Evolutionary conservation across 140 eudicot genomes (phyloP).

Genomic region (Senecio squalidus): DNA sequence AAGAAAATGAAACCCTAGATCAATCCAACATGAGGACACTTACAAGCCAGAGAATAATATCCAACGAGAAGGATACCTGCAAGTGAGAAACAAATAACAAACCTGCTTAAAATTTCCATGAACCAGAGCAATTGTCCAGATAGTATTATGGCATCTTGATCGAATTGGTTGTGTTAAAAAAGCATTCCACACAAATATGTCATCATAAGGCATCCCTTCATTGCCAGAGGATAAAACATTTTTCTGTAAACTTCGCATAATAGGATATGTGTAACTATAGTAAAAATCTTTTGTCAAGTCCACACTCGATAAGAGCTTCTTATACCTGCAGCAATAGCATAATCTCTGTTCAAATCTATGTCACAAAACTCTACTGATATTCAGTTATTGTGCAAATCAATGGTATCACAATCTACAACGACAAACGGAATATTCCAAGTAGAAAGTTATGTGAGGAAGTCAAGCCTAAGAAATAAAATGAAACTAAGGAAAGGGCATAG

Average conservation of each 20-base stretch:
- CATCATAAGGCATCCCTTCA: slow-evolving; percentile 79
- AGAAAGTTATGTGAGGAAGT: neutral
- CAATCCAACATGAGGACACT: no score
- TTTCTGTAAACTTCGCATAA: slow-evolving; percentile 87
- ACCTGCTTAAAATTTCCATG: slow-evolving; percentile 98
- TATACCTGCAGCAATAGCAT: slow-evolving; percentile 66
- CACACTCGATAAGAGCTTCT: slow-evolving; percentile 86
- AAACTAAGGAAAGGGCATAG: neutral
- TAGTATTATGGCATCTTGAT: slow-evolving; percentile 73
- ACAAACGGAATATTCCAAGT: neutral
- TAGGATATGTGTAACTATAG: slow-evolving; percentile 92
- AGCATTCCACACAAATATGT: slow-evolving; percentile 93
- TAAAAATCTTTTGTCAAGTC: slow-evolving; percentile 93
- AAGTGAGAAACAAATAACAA: slow-evolving; percentile 1
- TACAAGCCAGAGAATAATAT: no score
- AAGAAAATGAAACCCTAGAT: slow-evolving; percentile 5
- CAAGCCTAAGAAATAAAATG: neutral
- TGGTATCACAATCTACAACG: neutral
- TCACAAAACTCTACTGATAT: slow-evolving; percentile 5
- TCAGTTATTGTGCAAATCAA: slow-evolving; percentile 5
- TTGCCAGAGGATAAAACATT: slow-evolving; percentile 61
- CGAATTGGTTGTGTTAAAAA: slow-evolving; percentile 75
- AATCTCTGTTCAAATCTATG: slow-evolving; percentile 8
- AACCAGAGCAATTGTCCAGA: slow-evolving; percentile 90
- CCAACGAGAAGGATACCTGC: slow-evolving; percentile 2